These are phyloP conservation scores for Aquilaria sinensis DNA, from an alignment of 345 rosid genomes.

Conservation along the genomic window DNA sequence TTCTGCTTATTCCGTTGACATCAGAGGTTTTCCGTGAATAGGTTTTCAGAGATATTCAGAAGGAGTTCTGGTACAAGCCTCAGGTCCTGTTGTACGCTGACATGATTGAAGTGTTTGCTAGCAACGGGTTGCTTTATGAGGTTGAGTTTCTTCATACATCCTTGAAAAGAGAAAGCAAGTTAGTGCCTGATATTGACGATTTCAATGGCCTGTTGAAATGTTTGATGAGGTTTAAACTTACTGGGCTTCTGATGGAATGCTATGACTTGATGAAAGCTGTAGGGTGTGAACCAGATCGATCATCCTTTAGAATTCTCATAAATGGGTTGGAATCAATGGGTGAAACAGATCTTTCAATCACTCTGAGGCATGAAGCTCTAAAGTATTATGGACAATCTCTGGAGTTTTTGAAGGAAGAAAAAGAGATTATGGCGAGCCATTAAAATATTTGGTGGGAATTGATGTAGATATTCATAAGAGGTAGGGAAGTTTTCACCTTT, in stretches of 20 bases:
- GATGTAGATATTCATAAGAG: no score
- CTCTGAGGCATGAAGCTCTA: conserved; percentile 50
- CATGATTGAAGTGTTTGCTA: conserved; percentile 44
- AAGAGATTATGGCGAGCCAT: conserved; percentile 11
- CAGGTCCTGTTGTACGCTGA: conserved; percentile 51
- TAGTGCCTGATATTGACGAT: conserved; percentile 44
- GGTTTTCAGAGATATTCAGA: conserved; percentile 71
- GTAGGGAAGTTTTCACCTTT: no score
- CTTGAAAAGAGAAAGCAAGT: conserved; percentile 37
- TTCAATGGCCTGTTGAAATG: conserved; percentile 48
- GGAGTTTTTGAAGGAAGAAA: conserved; percentile 42
- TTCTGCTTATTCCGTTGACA: not conserved
- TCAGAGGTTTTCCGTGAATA: conserved; percentile 12
- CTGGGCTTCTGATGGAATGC: conserved; percentile 47
- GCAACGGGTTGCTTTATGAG: conserved; percentile 40
- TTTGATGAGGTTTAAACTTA: conserved; percentile 34
- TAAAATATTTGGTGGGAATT: not conserved
- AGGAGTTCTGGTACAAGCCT: conserved; percentile 73
- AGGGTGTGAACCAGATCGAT: conserved; percentile 65
- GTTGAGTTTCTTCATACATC: conserved; percentile 32
- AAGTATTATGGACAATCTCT: conserved; percentile 52
- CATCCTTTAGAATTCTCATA: conserved; percentile 45
- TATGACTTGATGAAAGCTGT: conserved; percentile 49
- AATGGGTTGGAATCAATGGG: conserved; percentile 53
- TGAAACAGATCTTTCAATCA: conserved; percentile 31